Percentiles rank a stretch among this genome's conserved stretches.
Conservation (phyloP, 1,139 yeast species). For the Yamadazyma sp. region DNA sequence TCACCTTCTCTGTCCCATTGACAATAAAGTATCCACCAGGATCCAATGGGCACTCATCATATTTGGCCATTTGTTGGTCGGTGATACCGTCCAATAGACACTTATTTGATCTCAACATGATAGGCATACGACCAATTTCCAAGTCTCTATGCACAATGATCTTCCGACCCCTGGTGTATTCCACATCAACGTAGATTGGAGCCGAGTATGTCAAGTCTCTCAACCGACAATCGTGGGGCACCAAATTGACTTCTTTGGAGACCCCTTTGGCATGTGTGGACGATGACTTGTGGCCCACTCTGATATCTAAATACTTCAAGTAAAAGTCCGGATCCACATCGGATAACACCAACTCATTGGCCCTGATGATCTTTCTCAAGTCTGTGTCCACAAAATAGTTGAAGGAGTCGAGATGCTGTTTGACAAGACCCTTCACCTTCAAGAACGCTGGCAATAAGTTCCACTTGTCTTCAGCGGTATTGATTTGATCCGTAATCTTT, state of each 20-base stretch:
- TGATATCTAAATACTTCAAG: conserved; percentile 83
- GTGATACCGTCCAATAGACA: conserved; percentile 80
- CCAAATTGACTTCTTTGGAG: conserved; percentile 64
- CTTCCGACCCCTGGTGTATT: conserved; percentile 91
- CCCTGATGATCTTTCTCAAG: conserved; percentile 84
- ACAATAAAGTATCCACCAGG: conserved; percentile 99
- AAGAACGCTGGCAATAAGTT: conserved; percentile 90
- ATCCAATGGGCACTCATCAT: conserved; percentile 94
- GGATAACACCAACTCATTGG: conserved; percentile 83
- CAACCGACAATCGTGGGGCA: conserved; percentile 96
- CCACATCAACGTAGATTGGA: conserved; percentile 95
- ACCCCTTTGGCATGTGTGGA: conserved; percentile 37
- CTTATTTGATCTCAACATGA: conserved; percentile 90
- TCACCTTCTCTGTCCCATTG: conserved; percentile 97
- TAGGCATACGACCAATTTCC: conserved; percentile 97
- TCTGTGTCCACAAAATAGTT: conserved; percentile 94
- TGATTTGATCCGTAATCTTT: conserved; percentile 79
- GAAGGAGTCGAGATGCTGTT: conserved; percentile 96
- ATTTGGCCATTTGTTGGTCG: conserved; percentile 80
- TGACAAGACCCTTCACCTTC: conserved; percentile 92
- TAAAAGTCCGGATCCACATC: conserved; percentile 98
- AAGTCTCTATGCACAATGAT: conserved; percentile 87
- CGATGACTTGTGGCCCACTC: conserved; percentile 75
- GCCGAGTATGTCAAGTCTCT: conserved; percentile 96
- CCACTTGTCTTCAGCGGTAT: conserved; percentile 95